Evolutionary conservation across 2,329 filamentous ascomycete species (phyloP).

Genomic region (Pseudomassariella vexata): DNA sequence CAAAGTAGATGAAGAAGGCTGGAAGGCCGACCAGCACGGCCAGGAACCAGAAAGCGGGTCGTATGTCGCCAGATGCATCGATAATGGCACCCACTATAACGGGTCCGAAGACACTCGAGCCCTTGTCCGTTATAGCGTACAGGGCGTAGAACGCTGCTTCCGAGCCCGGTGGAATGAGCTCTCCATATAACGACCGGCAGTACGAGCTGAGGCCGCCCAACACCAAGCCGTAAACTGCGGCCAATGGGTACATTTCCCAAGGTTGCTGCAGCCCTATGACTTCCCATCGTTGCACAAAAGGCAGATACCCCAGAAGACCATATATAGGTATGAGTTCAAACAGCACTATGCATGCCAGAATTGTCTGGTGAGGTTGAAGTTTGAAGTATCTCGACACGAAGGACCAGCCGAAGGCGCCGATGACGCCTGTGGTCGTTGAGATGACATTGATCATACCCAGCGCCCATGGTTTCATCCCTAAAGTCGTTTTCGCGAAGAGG

Average conservation of each 20-base stretch:
- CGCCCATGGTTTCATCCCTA: slow-evolving; percentile 84
- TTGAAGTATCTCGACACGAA: slow-evolving; percentile 65
- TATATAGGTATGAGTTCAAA: slow-evolving; percentile 94
- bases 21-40: slow-evolving; percentile 79
- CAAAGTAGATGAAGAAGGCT: slow-evolving; percentile 75
- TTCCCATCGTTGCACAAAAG: slow-evolving; percentile 68
- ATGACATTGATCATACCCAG: slow-evolving; percentile 92
- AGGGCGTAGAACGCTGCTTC: slow-evolving; percentile 95
- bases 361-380: slow-evolving; percentile 77
- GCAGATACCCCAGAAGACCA: slow-evolving; percentile 81
- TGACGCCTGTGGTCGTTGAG: slow-evolving; percentile 74
- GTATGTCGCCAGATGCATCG: slow-evolving; percentile 72
- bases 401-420: slow-evolving; percentile 87
- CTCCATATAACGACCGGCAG: slow-evolving; percentile 86
- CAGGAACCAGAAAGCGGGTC: slow-evolving; percentile 88
- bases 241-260: slow-evolving; percentile 95
- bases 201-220: slow-evolving; percentile 90
- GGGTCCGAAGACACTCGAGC: slow-evolving; percentile 87
- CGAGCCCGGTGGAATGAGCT: slow-evolving; percentile 87
- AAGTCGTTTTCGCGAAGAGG: slow-evolving; percentile 87
- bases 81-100: slow-evolving; percentile 92
- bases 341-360: slow-evolving; percentile 82
- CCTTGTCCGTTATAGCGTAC: slow-evolving; percentile 97
- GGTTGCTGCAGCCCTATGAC: slow-evolving; percentile 83
- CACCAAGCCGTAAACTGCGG: slow-evolving; percentile 86